A percentile compares a stretch with the other conserved stretches of the same genome.
These are phyloP conservation scores for Thoreauomyces humboldtii DNA, from an alignment of 192 early-diverging fungal genomes.

Conservation along the genomic window DNA sequence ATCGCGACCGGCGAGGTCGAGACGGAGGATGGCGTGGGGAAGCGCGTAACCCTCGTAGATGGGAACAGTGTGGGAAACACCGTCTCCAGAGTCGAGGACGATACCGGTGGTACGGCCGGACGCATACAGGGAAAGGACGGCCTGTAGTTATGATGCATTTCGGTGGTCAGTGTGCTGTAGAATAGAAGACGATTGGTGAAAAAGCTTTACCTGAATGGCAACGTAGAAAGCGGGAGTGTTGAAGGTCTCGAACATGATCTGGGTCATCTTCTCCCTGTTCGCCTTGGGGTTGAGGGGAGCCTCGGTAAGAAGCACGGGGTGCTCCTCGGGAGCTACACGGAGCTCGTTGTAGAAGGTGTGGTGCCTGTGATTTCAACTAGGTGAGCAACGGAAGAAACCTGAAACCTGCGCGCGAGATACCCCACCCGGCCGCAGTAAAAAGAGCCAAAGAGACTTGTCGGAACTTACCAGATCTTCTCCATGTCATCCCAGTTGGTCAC, in stretches of 20 bases:
- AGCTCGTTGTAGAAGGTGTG: constrained; percentile 67
- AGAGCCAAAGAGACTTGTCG: not conserved
- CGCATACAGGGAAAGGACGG: constrained; percentile 55
- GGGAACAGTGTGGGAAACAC: constrained; percentile 63
- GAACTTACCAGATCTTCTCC: constrained; percentile 60
- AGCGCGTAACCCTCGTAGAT: constrained; percentile 64
- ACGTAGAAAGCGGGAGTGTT: constrained; percentile 64
- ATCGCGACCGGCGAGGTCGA: constrained; percentile 57
- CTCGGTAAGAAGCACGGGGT: constrained; percentile 62
- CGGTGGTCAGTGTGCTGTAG: no score
- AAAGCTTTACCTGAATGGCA: constrained; percentile 53
- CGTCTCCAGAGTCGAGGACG: constrained; percentile 63
- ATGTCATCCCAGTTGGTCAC: constrained; percentile 70
- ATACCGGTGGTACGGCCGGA: constrained; percentile 60
- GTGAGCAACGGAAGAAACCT: no score
- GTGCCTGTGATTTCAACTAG: constrained; percentile 35
- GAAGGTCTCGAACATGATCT: constrained; percentile 66
- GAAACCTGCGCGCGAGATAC: not conserved
- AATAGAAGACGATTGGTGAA: no score
- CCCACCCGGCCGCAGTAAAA: not conserved
- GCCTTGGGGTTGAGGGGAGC: constrained; percentile 63
- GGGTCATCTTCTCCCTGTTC: constrained; percentile 63
- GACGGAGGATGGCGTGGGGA: constrained; percentile 46
- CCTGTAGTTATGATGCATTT: constrained; percentile 36
- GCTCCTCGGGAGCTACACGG: constrained; percentile 65